Evolutionary conservation across 208 protist species (phyloP), one percentile per base, ranked within the genome.

Genomic region (Crithidia mellificae): DNA sequence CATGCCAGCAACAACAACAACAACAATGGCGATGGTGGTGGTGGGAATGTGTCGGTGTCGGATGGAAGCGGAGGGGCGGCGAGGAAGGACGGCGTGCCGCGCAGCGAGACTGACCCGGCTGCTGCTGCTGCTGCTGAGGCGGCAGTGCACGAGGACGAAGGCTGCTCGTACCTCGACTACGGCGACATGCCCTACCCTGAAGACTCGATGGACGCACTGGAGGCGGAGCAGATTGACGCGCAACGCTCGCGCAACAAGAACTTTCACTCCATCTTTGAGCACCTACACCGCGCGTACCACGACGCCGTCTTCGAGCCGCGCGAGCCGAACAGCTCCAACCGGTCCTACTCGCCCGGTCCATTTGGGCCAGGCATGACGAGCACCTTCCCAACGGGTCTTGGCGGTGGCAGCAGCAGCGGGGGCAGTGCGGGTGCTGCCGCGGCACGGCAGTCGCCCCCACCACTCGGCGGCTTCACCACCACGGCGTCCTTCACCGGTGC

Each of bases 231-330:
- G 63, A 72, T 68, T 14, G 74, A 70, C 51, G 72, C 73, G 34
- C 72, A 78, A 30, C 66, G 81, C 36, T 50, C 49, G 2, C 77
- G 81, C 49, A 87, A 87, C 57, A 57, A 49, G 25, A 62, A 54
- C 53, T 84, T 84, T 50, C 76, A 84, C 72, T 78, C 70, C 30
- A 64, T 84, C n/a, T 87, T 83, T 30, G 66, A 74, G 19, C 78
- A 87, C 61, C 61, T 87, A 5, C 82, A 87, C 57, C 56, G 63
- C 29, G 68, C 54, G 38, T 87, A 73, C 64, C 49, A 63, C 47
- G 58, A 72, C 57, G 67, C 74, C 2, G 62, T 83, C 9, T 67
- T 80, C 20, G 68, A 69, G 34, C 44, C 62, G 8, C 57, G 57
- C n/a, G 43, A 63, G 25, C 24, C 39, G 6, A 22, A 32, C 4